phyloP scores from a whole-genome alignment of 495 filamentous ascomycete species.

The Collariella sp. region DNA sequence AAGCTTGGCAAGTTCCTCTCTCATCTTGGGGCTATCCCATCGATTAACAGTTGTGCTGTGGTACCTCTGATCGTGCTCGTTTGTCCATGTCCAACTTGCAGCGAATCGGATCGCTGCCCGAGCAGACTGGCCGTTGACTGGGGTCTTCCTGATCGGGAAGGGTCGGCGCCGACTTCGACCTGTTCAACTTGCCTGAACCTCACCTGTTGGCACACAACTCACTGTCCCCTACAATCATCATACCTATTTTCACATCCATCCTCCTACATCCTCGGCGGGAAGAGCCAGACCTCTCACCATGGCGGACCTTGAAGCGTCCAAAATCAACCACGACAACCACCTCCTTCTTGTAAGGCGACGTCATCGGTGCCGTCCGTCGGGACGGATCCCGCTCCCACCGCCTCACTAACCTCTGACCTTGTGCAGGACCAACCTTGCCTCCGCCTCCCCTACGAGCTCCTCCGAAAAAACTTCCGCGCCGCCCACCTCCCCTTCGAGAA shows the following conservation, averaged over 20 bases:
- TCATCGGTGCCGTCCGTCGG: background rate
- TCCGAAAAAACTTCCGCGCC: constrained; percentile 85
- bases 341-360: constrained; percentile 37
- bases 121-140: background rate
- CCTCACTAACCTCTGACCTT: background rate
- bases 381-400: background rate
- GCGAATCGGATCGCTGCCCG: constrained; percentile 9
- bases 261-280: background rate
- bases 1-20: too few species aligned
- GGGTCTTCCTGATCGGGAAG: background rate
- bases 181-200: background rate
- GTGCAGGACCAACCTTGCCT: constrained; percentile 88
- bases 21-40: background rate
- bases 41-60: background rate
- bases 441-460: constrained; percentile 80
- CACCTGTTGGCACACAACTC: background rate
- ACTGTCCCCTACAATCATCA: background rate
- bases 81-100: background rate
- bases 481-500: constrained; percentile 76
- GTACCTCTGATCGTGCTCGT: too few species aligned
- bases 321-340: constrained; percentile 42
- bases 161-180: too few species aligned
- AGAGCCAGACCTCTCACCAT: constrained; percentile 21
- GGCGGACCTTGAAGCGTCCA: constrained; percentile 36
- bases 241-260: background rate